These are phyloP conservation scores for Cicer bijugum DNA, from an alignment of 306 rosid genomes.

Conservation along the genomic window DNA sequence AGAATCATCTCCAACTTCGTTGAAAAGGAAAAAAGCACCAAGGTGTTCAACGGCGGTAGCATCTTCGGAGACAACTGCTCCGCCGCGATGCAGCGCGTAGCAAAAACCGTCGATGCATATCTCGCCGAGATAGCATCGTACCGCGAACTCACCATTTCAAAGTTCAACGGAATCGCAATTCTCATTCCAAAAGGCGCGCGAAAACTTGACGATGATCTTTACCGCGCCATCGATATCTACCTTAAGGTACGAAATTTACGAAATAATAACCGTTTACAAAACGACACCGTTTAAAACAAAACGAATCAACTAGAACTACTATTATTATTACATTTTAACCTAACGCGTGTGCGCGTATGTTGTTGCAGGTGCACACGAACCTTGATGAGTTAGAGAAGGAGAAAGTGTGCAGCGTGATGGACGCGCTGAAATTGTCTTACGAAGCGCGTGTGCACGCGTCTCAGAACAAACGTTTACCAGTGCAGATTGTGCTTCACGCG, in stretches of 20 bases:
- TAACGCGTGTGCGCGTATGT: background rate
- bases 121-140: slow-evolving; percentile 68
- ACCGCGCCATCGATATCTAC: slow-evolving; percentile 79
- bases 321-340: background rate
- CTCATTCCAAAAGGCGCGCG: slow-evolving; percentile 68
- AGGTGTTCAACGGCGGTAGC: slow-evolving; percentile 65
- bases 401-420: slow-evolving; percentile 89
- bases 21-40: slow-evolving; percentile 72
- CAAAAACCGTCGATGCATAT: slow-evolving; percentile 63
- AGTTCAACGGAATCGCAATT: slow-evolving; percentile 72
- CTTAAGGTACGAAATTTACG: slow-evolving; percentile 58
- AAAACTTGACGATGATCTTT: slow-evolving; percentile 77
- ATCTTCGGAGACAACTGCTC: slow-evolving; percentile 60
- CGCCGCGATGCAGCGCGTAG: slow-evolving; percentile 59
- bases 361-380: slow-evolving; percentile 70
- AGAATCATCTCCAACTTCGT: slow-evolving; percentile 65
- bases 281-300: background rate
- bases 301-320: no score
- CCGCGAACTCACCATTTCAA: slow-evolving; percentile 64
- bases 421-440: slow-evolving; percentile 70
- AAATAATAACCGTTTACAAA: background rate
- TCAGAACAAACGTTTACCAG: slow-evolving; percentile 81
- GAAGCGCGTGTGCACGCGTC: slow-evolving; percentile 93
- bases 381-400: slow-evolving; percentile 87
- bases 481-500: slow-evolving; percentile 87